Evolutionary conservation across 331 rosid species (phyloP).

Genomic region (Malus hybrid): DNA sequence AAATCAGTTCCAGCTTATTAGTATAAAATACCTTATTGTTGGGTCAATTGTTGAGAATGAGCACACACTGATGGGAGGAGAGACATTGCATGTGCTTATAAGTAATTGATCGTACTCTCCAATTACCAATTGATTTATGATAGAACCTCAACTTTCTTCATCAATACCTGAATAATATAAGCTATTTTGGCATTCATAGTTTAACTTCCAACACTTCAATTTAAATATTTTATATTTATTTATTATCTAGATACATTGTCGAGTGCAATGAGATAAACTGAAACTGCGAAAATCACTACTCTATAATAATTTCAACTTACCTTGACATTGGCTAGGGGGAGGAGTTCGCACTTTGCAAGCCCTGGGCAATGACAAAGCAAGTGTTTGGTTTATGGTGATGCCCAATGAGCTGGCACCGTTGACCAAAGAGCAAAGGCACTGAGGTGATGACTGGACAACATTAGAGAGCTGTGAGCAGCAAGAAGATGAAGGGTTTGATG

Average conservation of each 20-base stretch:
- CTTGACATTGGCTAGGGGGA: conserved; percentile 45
- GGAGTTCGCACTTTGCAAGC: conserved; percentile 62
- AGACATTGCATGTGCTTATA: too few species aligned
- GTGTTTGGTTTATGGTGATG: conserved; percentile 50
- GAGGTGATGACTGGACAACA: conserved; percentile 61
- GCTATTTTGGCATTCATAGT: too few species aligned
- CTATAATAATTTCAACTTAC: conserved; percentile 11
- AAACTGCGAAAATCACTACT: neutral
- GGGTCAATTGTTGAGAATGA: neutral
- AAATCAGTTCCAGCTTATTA: neutral
- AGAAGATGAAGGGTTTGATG: conserved; percentile 52
- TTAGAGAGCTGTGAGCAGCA: conserved; percentile 65
- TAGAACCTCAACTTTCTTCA: too few species aligned
- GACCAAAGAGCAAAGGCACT: conserved; percentile 55
- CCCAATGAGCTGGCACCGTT: conserved; percentile 54
- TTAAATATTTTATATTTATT: too few species aligned
- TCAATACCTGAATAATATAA: too few species aligned
- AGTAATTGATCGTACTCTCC: too few species aligned
- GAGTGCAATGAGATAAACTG: neutral
- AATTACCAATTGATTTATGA: too few species aligned
- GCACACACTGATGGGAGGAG: too few species aligned
- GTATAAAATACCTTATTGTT: neutral
- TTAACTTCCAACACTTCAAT: neutral
- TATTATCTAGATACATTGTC: neutral
- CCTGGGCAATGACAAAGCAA: conserved; percentile 54